Evolutionary conservation across 768 basidiomycete species (phyloP).

Genomic region (Pleurotus salmoneostramineus): DNA sequence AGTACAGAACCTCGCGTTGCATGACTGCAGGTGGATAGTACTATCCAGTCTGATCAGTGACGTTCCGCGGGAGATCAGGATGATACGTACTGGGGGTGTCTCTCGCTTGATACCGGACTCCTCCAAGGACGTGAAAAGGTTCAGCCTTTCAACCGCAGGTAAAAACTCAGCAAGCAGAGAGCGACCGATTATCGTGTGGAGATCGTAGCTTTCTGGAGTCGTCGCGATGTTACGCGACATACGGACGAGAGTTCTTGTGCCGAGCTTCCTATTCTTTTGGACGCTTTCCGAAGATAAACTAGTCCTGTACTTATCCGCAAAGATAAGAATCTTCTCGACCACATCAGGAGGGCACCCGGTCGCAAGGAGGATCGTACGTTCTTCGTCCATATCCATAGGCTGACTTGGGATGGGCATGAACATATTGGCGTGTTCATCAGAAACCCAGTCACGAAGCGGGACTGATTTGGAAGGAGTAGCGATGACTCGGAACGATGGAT

Average conservation of each 20-base stretch:
- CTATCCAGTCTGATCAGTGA: conserved; percentile 23
- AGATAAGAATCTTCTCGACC: conserved; percentile 39
- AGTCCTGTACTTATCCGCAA: conserved; percentile 55
- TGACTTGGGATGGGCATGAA: conserved; percentile 60
- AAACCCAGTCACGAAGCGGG: conserved; percentile 67
- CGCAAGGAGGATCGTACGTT: conserved; percentile 39
- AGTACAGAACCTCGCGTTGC: conserved; percentile 33
- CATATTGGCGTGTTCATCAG: conserved; percentile 67
- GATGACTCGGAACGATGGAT: conserved; percentile 59
- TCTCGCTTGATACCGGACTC: conserved; percentile 43
- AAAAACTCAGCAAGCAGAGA: conserved; percentile 58
- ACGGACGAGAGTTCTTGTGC: conserved; percentile 55
- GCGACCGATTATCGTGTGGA: conserved; percentile 43
- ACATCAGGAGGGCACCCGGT: conserved; percentile 42
- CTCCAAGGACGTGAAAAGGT: conserved; percentile 44
- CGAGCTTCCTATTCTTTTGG: conserved; percentile 60
- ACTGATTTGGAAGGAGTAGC: conserved; percentile 60
- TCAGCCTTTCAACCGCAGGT: conserved; percentile 54
- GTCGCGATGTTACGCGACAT: conserved; percentile 47
- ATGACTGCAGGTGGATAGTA: conserved; percentile 45
- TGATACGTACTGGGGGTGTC: conserved; percentile 34
- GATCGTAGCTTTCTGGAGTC: conserved; percentile 40
- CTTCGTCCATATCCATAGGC: conserved; percentile 55
- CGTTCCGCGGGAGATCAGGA: background rate
- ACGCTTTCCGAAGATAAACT: conserved; percentile 52